A percentile compares a stretch with the other conserved stretches of the same genome.
phyloP scores from a whole-genome alignment of 768 basidiomycete genomes.

The Lenzites betulinus region DNA sequence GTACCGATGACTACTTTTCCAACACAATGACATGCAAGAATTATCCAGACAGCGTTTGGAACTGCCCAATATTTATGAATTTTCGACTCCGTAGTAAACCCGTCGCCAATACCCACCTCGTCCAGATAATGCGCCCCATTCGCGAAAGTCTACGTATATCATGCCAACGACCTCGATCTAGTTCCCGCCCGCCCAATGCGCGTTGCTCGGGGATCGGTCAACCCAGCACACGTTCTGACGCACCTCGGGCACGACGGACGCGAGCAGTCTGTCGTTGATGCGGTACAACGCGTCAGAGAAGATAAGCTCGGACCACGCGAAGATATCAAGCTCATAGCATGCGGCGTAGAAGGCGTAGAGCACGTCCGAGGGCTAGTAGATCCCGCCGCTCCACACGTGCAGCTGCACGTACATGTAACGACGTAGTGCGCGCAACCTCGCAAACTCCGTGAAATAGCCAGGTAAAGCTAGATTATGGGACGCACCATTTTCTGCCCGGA shows the following conservation, averaged over 20 bases:
- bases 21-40: conserved; percentile 50
- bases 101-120: conserved; percentile 38
- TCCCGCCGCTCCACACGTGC: conserved; percentile 63
- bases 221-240: conserved; percentile 58
- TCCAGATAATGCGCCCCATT: conserved; percentile 52
- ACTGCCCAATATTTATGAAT: conserved; percentile 35
- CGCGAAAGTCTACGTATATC: conserved; percentile 35
- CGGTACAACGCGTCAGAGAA: conserved; percentile 60
- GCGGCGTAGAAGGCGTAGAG: conserved; percentile 56
- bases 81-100: not conserved
- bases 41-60: conserved; percentile 51
- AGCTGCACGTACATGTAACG: conserved; percentile 46
- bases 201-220: conserved; percentile 59
- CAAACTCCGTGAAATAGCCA: not conserved
- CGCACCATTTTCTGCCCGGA: conserved; percentile 62
- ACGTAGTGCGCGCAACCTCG: not conserved
- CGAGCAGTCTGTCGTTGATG: conserved; percentile 54
- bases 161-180: conserved; percentile 53
- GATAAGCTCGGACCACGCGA: conserved; percentile 64
- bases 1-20: conserved; percentile 52
- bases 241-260: conserved; percentile 54
- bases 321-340: conserved; percentile 61
- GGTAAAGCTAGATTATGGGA: not conserved
- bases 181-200: conserved; percentile 63
- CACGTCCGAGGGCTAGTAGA: conserved; percentile 35